Conservation (phyloP, 2,329 filamentous ascomycete species). For the Rhexocercosporidium sp. region DNA sequence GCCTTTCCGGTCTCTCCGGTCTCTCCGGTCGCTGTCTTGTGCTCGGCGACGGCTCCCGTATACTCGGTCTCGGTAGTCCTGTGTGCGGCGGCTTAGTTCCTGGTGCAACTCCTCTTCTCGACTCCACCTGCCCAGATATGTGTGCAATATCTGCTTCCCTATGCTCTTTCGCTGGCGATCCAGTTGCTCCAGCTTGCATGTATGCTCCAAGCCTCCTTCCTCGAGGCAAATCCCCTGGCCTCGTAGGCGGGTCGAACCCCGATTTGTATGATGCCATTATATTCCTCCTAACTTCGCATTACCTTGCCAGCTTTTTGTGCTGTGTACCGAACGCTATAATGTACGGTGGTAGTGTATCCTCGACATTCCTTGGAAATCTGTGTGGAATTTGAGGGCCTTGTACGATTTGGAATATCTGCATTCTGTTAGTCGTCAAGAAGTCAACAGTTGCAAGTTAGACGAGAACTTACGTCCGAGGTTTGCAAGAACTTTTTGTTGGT, state of each 20-base stretch:
- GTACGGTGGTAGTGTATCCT: conserved; percentile 23
- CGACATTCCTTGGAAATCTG: conserved; percentile 33
- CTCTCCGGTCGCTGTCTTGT: conserved; percentile 29
- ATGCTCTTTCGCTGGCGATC: conserved; percentile 23
- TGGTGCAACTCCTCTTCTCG: conserved; percentile 23
- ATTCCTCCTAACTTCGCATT: conserved; percentile 35
- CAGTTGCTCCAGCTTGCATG: conserved; percentile 23
- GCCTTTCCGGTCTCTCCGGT: conserved; percentile 27
- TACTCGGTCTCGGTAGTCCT: conserved; percentile 33
- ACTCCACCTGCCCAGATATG: conserved; percentile 36
- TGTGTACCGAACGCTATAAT: conserved; percentile 37
- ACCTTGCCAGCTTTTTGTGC: conserved; percentile 24
- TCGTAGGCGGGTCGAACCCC: conserved; percentile 48
- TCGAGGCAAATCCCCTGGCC: conserved; percentile 46
- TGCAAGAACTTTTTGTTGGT: conserved; percentile 23
- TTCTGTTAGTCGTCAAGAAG: conserved; percentile 22
- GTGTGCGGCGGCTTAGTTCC: conserved; percentile 28
- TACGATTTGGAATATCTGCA: conserved; percentile 29
- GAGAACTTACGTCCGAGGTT: conserved; percentile 28
- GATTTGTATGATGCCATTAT: conserved; percentile 52
- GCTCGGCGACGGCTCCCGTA: conserved; percentile 30
- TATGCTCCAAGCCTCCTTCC: conserved; percentile 38
- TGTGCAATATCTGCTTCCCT: conserved; percentile 51
- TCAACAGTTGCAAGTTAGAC: conserved; percentile 7
- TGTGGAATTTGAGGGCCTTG: conserved; percentile 23